Base-by-base conservation (phyloP, 2,329 filamentous ascomycete genomes). In the Ascochyta clinopodiicola region DNA sequence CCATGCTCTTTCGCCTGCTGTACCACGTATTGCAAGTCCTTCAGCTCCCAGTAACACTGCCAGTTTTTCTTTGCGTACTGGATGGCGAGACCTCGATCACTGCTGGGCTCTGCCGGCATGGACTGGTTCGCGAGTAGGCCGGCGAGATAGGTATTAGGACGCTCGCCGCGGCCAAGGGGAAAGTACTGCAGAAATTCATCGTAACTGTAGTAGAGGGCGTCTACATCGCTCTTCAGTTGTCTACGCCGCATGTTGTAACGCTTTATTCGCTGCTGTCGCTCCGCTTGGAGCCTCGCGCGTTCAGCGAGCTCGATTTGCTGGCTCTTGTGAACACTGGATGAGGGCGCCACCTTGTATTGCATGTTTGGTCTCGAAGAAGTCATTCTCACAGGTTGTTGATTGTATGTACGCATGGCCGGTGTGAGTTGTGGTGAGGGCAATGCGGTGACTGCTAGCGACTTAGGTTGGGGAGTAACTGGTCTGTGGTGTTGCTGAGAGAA, bases 41-140 rank as follows among this genome's bases (percentile, higher is more conserved):
- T 13, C 12, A 29, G 6, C 38, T 51, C 45, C 9, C 44, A 38
- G 12, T 35, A 63, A 3, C 19, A 22, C 2, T 61, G 44, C 60
- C 63, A 66, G 15, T 61, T 19, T 1, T 49, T 38, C 35, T 62
- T 64, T 0, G 62, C 62, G 3, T 53, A 62, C 4, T 9, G 8
- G 2, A 66, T 53, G 2, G 60, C 60, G 0, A 63, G 36, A 13
- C 40, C 51, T 9, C 54, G 51, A 10, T 66, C 62, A 22, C 50
- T 45, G 0, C 49, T 32, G 1, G 27, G 10, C 2, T 63, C 57
- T 3, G 31, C 15, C 0, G 58, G 60, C 34, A 61, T 51, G 1
- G 6, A 4, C 12, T 52, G 54, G 2, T 64, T 64, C 1, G 63
- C 60, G 4, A 63, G 48, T 0, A 66, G 27, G 2, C 35, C 40